A percentile compares a stretch with the other conserved stretches of the same genome.
These are phyloP conservation scores for Zymoseptoria tritici DNA, from an alignment of 2,329 filamentous ascomycete genomes.

Conservation along the genomic window DNA sequence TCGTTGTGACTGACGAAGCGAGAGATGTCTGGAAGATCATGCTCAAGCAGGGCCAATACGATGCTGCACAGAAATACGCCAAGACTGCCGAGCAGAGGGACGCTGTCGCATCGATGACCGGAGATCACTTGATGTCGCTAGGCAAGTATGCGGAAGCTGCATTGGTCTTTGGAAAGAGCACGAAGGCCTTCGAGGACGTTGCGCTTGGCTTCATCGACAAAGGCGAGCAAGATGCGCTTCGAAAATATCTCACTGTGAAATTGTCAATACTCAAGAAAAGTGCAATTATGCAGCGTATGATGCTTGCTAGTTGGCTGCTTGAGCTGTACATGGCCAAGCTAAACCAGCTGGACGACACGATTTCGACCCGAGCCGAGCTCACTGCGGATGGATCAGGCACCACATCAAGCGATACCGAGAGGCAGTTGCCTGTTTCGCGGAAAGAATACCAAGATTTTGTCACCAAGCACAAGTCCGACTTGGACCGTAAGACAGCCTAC, in stretches of 20 bases:
- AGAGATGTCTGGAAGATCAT: conserved; percentile 93
- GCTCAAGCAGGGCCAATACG: conserved; percentile 78
- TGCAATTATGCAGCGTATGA: conserved; percentile 82
- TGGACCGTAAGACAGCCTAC: conserved; percentile 88
- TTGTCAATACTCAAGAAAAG: conserved; percentile 73
- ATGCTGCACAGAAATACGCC: conserved; percentile 78
- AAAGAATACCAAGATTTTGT: conserved; percentile 86
- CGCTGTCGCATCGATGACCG: conserved; percentile 82
- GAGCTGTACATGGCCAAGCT: conserved; percentile 97
- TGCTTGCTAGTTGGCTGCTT: conserved; percentile 91
- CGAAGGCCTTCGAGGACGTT: conserved; percentile 94
- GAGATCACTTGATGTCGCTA: conserved; percentile 76
- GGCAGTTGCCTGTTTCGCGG: conserved; percentile 62
- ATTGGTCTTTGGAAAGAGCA: conserved; percentile 85
- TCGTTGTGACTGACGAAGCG: conserved; percentile 83
- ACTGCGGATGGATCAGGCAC: conserved; percentile 50
- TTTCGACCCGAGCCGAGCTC: conserved; percentile 79
- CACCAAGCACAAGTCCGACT: conserved; percentile 71
- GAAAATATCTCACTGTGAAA: conserved; percentile 83
- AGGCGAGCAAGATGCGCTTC: conserved; percentile 79
- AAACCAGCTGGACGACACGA: conserved; percentile 87
- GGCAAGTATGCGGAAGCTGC: conserved; percentile 81
- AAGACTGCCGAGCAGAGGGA: conserved; percentile 76
- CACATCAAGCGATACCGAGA: conserved; percentile 53
- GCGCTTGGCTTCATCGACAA: conserved; percentile 85